Conservation (phyloP, 2,329 filamentous ascomycete genomes). For the Lecanosticta acicola region DNA sequence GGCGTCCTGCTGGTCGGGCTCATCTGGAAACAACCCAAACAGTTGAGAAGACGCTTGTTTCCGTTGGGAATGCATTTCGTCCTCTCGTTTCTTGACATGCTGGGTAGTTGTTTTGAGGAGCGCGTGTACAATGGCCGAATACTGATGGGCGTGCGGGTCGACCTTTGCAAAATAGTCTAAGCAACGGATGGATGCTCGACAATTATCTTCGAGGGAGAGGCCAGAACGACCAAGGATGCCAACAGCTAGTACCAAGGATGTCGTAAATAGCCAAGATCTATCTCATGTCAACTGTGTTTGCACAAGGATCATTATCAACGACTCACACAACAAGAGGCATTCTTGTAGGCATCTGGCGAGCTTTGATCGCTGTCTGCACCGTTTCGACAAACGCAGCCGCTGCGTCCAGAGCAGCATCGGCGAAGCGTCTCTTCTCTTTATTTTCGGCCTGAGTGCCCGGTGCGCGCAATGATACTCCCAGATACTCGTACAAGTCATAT, state of each 20-base stretch:
- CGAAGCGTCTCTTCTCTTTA: slow-evolving; percentile 24
- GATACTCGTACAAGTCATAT: slow-evolving; percentile 42
- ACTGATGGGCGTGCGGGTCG: slow-evolving; percentile 30
- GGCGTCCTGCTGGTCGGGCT: neutral
- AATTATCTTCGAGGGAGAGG: slow-evolving; percentile 20
- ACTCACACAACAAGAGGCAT: slow-evolving; percentile 25
- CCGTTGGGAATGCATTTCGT: slow-evolving; percentile 16
- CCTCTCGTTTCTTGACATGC: slow-evolving; percentile 21
- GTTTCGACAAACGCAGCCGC: slow-evolving; percentile 25
- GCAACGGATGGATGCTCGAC: slow-evolving; percentile 18
- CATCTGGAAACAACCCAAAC: slow-evolving; percentile 22
- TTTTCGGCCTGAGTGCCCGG: slow-evolving; percentile 15
- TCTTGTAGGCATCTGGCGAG: slow-evolving; percentile 12
- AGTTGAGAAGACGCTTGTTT: slow-evolving; percentile 27
- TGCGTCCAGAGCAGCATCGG: slow-evolving; percentile 28
- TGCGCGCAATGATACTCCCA: slow-evolving; percentile 23
- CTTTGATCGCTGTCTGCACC: slow-evolving; percentile 16
- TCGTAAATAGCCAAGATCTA: slow-evolving; percentile 29
- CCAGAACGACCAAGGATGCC: slow-evolving; percentile 26
- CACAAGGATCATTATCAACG: neutral
- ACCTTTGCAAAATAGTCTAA: slow-evolving; percentile 26
- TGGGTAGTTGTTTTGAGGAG: slow-evolving; percentile 20
- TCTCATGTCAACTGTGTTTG: neutral
- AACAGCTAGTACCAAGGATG: slow-evolving; percentile 27
- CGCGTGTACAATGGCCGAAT: slow-evolving; percentile 23